Evolutionary conservation across 192 early-diverging fungal genomes (phyloP), one percentile per base, ranked within the genome.

Genomic region (Podila clonocystis): DNA sequence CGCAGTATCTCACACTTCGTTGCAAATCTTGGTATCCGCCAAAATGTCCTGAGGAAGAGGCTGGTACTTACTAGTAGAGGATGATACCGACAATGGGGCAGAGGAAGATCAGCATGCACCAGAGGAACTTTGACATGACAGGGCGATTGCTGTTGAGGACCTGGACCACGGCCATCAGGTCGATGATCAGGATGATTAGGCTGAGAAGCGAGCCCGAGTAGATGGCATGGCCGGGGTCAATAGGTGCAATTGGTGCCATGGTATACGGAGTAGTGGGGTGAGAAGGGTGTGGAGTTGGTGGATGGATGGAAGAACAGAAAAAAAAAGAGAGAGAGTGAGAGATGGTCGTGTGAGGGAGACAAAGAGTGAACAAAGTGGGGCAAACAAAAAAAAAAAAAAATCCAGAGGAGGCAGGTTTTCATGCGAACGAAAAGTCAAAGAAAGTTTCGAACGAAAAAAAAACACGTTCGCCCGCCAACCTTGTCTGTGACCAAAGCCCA

Each of bases 51-150:
- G 48, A 52, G 52, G 24, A 52, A 66, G 24, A 6, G 24, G n/a
- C 4, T 26, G 52, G 29, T 7, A 33, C 71, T 34, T 69, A 80
- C 77, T 62, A 64, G 38, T 80, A 80, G 62, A 80, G 67, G 49
- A 80, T 68, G 15, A 80, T 33, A 20, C 77, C 77, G 15, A 66
- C 48, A 20, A 80, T 45, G 26, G 77, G 77, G 26, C 50, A 80
- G 52, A 80, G 71, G 48, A 80, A 69, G 62, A 80, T 80, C 65
- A 80, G 70, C 11, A 80, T 33, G n/a, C 50, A 63, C 77, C 77
- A 80, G 20, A 80, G 71, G 30, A 80, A 50, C 58, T 80, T 80
- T 59, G 65, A 58, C 24, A 68, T 61, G 15, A 69, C 26, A 34
- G 70, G 66, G 4, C 62, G 50, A 52, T 73, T 55, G 24, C 70